Evolutionary conservation across 2,329 filamentous ascomycete species (phyloP).

Genomic region (Pseudogymnoascus sp.): DNA sequence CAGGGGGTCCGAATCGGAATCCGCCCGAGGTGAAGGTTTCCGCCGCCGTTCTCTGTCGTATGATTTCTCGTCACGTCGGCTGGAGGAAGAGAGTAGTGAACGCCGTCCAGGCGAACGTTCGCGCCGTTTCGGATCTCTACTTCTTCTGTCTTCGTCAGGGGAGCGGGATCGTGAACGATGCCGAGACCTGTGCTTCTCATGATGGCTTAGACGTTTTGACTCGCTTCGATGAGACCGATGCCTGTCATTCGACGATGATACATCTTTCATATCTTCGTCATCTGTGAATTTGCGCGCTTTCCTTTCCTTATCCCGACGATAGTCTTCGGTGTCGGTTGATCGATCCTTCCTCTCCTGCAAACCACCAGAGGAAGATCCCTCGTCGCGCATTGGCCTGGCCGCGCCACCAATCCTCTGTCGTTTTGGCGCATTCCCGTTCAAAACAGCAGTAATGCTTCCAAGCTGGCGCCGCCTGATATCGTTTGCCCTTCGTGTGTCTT

Average conservation of each 20-base stretch:
- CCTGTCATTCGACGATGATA: background rate
- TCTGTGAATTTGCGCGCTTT: background rate
- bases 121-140: background rate
- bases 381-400: background rate
- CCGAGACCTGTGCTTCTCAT: background rate
- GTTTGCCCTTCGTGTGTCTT: constrained; percentile 30
- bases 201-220: background rate
- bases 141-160: background rate
- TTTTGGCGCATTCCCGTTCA: constrained; percentile 32
- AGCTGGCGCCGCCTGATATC: constrained; percentile 51
- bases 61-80: background rate
- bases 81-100: background rate
- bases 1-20: constrained; percentile 59
- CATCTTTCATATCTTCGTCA: background rate
- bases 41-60: background rate
- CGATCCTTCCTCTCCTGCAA: background rate
- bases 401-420: constrained; percentile 15
- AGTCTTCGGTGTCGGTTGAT: background rate
- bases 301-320: background rate
- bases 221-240: background rate
- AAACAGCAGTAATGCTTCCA: constrained; percentile 50
- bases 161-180: background rate
- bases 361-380: background rate
- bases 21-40: constrained; percentile 8
- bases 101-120: background rate